Evolutionary conservation across 768 basidiomycete genomes (phyloP).

Genomic region (Hypholoma sublateritium): DNA sequence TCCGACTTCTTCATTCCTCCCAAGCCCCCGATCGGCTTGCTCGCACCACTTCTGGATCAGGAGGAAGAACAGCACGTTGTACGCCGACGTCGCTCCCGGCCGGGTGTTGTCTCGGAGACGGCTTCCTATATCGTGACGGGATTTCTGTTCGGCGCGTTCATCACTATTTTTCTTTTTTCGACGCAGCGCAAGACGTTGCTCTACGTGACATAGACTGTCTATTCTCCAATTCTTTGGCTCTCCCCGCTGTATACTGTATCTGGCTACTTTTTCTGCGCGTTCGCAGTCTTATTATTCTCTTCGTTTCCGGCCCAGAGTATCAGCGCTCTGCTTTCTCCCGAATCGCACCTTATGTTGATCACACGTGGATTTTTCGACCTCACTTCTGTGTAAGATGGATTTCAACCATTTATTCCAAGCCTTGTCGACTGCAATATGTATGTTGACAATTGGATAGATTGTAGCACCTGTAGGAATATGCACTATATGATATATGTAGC

Average conservation of each 20-base stretch:
- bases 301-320: no score
- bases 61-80: conserved; percentile 10
- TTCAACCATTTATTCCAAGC: no score
- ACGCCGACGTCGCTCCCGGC: conserved; percentile 6
- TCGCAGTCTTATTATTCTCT: no score
- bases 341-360: no score
- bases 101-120: conserved; percentile 29
- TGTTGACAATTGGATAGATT: not conserved
- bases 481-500: not conserved
- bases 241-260: not conserved
- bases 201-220: conserved; percentile 25
- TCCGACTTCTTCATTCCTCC: conserved; percentile 11
- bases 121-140: conserved; percentile 47
- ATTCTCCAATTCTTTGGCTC: not conserved
- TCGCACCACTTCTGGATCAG: conserved; percentile 9
- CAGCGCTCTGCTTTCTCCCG: no score
- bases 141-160: conserved; percentile 44
- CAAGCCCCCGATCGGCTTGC: conserved; percentile 13
- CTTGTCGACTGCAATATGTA: no score
- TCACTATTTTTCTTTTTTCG: conserved; percentile 31
- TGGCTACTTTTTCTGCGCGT: no score
- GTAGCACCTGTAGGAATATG: conserved; percentile 6
- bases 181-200: conserved; percentile 33
- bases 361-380: no score
- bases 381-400: no score